Percentiles rank a stretch among this genome's conserved stretches.
phyloP scores from a whole-genome alignment of 352 stramenopile genomes.

The Thalassiosira ordinaria region DNA sequence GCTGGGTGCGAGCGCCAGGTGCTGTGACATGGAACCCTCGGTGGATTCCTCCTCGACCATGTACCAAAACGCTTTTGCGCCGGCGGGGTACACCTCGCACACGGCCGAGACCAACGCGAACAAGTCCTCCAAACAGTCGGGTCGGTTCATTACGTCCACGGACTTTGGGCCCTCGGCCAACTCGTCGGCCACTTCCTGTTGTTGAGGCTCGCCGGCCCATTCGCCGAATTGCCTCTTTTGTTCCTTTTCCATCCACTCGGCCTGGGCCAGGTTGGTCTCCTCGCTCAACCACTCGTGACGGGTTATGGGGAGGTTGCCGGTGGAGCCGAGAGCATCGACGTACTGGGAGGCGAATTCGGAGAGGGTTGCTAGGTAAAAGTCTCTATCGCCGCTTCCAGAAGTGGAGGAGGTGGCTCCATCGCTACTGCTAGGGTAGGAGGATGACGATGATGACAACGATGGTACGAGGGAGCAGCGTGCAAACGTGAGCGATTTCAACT shows the following conservation, averaged over 20 bases:
- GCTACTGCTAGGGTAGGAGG: background rate
- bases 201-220: constrained; percentile 52
- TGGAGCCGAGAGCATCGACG: constrained; percentile 62
- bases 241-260: constrained; percentile 50
- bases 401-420: background rate
- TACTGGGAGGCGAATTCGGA: constrained; percentile 73
- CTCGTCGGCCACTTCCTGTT: constrained; percentile 28
- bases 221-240: constrained; percentile 60
- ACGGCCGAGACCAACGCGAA: constrained; percentile 70
- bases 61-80: constrained; percentile 70
- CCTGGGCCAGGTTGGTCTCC: constrained; percentile 67
- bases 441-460: constrained; percentile 34
- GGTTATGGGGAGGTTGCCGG: constrained; percentile 73
- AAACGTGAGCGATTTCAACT: constrained; percentile 80
- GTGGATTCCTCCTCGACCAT: constrained; percentile 24
- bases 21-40: background rate
- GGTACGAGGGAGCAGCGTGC: constrained; percentile 71
- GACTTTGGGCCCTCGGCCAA: constrained; percentile 38
- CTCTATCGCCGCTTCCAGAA: constrained; percentile 17
- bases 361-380: constrained; percentile 77
- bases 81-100: constrained; percentile 62
- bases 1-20: constrained; percentile 48
- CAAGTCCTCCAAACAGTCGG: constrained; percentile 85
- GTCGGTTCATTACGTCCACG: constrained; percentile 76
- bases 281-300: constrained; percentile 69